These are phyloP conservation scores for Alternaria tenuissima DNA, from an alignment of 2,329 filamentous ascomycete species.

Conservation along the genomic window DNA sequence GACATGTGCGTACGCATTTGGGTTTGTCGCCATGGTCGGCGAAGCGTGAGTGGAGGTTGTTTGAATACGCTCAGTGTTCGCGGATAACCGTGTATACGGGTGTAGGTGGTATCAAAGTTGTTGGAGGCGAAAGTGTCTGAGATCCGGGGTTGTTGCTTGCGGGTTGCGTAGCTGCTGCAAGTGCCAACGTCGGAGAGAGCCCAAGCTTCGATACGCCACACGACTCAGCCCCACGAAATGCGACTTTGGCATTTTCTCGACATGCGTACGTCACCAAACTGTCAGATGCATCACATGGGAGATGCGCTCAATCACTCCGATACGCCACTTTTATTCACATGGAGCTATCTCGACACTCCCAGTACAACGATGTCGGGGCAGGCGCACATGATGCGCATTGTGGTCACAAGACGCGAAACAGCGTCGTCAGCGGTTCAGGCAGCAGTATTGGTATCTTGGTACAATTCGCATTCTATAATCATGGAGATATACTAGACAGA, in stretches of 20 bases:
- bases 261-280: constrained; percentile 13
- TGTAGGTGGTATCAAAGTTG: constrained; percentile 23
- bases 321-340: background rate
- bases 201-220: constrained; percentile 24
- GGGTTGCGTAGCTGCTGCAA: constrained; percentile 28
- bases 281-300: constrained; percentile 6
- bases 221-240: constrained; percentile 15
- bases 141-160: constrained; percentile 27
- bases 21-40: constrained; percentile 52
- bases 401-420: constrained; percentile 38
- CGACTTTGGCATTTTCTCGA: background rate
- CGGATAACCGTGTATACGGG: constrained; percentile 8
- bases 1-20: constrained; percentile 50
- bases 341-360: background rate
- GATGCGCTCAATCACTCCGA: background rate
- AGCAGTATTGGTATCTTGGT: constrained; percentile 38
- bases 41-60: constrained; percentile 13
- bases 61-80: constrained; percentile 8
- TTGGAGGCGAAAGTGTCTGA: constrained; percentile 32
- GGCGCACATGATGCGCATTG: constrained; percentile 27
- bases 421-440: constrained; percentile 49
- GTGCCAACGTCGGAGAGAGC: constrained; percentile 21
- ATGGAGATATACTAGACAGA: constrained; percentile 33
- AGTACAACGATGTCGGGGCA: background rate
- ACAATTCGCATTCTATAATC: constrained; percentile 41